A percentile compares a stretch with the other conserved stretches of the same genome.
phyloP scores from a whole-genome alignment of 2,329 filamentous ascomycete genomes.

The Penicillium paneum region DNA sequence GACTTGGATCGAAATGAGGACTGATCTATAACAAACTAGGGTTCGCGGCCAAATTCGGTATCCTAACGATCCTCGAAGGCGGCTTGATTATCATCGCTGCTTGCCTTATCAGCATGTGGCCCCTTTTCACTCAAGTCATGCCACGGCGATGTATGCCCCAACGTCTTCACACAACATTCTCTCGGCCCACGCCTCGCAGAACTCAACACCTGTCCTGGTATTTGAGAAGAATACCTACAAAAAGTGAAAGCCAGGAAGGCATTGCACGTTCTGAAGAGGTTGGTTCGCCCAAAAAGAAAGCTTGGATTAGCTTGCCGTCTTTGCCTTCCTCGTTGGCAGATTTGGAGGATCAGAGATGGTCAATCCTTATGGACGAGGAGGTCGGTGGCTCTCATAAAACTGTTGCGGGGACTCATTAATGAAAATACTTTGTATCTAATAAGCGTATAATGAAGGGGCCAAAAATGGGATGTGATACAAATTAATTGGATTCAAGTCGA shows the following conservation, averaged over 20 bases:
- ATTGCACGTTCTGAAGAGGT: not conserved
- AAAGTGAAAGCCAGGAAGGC: not conserved
- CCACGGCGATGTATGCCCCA: slow-evolving; percentile 5
- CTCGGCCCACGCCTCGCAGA: not conserved
- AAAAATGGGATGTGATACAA: not conserved
- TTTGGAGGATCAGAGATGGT: slow-evolving; percentile 17
- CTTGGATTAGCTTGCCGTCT: not conserved
- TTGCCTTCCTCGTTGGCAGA: slow-evolving; percentile 14
- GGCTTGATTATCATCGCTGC: slow-evolving; percentile 18
- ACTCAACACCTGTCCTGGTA: slow-evolving; percentile 13
- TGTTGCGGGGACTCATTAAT: not conserved
- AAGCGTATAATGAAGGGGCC: not conserved
- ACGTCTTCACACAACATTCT: not conserved
- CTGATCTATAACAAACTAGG: slow-evolving; percentile 5
- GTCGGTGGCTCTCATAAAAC: not conserved
- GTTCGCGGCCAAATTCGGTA: slow-evolving; percentile 11
- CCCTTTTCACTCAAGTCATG: slow-evolving; percentile 12
- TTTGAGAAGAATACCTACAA: not conserved
- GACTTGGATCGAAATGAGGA: not conserved
- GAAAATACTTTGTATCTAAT: slow-evolving; percentile 2
- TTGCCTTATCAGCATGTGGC: slow-evolving; percentile 18
- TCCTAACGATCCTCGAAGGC: slow-evolving; percentile 11
- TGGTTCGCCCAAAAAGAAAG: not conserved
- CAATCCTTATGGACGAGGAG: slow-evolving; percentile 1
- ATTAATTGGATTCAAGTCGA: not conserved